phyloP scores from a whole-genome alignment of 352 stramenopile species.

The Phytopythium helicoides region DNA sequence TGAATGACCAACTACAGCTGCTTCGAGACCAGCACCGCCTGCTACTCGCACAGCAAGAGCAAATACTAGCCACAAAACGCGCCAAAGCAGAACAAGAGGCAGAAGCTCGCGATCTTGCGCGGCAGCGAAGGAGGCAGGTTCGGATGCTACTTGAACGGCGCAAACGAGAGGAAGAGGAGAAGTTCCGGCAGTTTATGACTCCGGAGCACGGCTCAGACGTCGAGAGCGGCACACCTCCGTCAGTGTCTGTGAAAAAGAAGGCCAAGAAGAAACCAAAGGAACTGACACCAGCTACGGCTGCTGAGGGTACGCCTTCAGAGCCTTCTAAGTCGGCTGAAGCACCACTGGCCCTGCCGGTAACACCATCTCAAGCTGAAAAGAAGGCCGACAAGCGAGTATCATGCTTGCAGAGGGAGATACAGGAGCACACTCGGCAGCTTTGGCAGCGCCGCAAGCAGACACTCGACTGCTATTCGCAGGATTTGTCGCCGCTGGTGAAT shows the following conservation, averaged over 20 bases:
- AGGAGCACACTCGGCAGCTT: conserved; percentile 18
- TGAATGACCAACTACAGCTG: conserved; percentile 47
- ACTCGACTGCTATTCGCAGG: conserved; percentile 57
- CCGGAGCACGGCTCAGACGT: conserved; percentile 1
- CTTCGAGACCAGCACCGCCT: conserved; percentile 41
- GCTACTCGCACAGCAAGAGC: conserved; percentile 41
- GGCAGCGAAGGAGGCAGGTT: conserved; percentile 34
- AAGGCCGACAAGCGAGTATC: conserved; percentile 1
- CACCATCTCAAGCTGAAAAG: neutral
- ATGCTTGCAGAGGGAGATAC: neutral
- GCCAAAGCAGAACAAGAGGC: conserved; percentile 28
- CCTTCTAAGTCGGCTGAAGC: neutral
- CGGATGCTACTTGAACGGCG: conserved; percentile 32
- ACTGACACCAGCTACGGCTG: neutral
- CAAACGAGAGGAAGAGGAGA: conserved; percentile 45
- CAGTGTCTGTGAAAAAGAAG: neutral
- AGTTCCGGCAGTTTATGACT: conserved; percentile 23
- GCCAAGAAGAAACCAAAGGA: conserved; percentile 2
- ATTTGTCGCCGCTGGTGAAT: conserved; percentile 54
- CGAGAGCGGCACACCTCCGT: neutral
- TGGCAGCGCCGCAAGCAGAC: conserved; percentile 35
- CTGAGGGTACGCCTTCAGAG: neutral
- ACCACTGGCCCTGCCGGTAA: neutral
- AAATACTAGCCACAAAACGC: conserved; percentile 35
- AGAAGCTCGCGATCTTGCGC: conserved; percentile 26